Percentiles rank a stretch among this genome's conserved stretches.
phyloP scores from a whole-genome alignment of 192 early-diverging fungal genomes.

The Powellomyces hirtus region DNA sequence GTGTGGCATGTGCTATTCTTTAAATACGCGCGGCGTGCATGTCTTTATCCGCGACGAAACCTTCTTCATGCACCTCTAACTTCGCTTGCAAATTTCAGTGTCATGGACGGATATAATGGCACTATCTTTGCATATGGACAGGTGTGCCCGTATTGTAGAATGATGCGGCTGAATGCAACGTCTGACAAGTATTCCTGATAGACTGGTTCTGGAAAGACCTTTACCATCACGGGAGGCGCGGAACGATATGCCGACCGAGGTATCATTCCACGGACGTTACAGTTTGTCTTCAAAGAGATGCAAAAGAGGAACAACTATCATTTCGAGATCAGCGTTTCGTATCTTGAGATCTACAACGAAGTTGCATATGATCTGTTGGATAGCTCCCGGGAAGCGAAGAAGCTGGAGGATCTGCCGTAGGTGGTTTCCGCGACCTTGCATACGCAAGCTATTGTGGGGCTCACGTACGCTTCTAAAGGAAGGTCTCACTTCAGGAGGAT shows the following conservation, averaged over 20 bases:
- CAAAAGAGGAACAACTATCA: constrained; percentile 29
- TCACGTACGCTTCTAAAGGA: constrained; percentile 27
- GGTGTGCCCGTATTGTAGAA: constrained; percentile 14
- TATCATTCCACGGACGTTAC: constrained; percentile 58
- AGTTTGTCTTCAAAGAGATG: constrained; percentile 56
- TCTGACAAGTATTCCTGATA: constrained; percentile 9
- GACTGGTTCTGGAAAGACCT: constrained; percentile 69
- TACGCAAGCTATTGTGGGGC: neutral
- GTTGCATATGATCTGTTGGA: constrained; percentile 60
- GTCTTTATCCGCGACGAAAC: too few species aligned
- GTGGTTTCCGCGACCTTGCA: too few species aligned
- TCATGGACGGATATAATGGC: constrained; percentile 62
- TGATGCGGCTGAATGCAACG: neutral
- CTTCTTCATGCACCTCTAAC: too few species aligned
- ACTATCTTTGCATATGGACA: constrained; percentile 66
- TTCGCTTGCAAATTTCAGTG: constrained; percentile 38
- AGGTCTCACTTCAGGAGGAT: constrained; percentile 52
- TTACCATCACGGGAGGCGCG: constrained; percentile 65
- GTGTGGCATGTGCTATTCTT: too few species aligned
- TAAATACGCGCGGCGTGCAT: too few species aligned
- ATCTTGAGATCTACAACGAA: constrained; percentile 68
- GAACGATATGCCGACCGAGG: constrained; percentile 60
- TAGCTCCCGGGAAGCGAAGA: constrained; percentile 54
- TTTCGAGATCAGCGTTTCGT: constrained; percentile 53
- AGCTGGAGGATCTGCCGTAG: constrained; percentile 62